Evolutionary conservation across 2,329 filamentous ascomycete species (phyloP).

Genomic region (Aspergillus pseudotamarii): DNA sequence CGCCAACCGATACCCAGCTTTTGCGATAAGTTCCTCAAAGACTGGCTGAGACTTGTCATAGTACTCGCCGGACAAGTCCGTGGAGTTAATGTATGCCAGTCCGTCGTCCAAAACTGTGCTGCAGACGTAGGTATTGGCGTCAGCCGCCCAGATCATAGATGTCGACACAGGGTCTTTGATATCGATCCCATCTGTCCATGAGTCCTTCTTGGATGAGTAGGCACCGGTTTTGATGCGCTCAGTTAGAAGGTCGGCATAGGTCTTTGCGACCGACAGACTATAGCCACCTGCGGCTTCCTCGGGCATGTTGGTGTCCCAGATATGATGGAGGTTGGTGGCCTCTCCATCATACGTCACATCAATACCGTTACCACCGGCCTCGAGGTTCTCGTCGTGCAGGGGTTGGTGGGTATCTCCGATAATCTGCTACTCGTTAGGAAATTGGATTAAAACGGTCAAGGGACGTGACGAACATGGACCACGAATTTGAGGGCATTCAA

Average conservation of each 20-base stretch:
- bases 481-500: background rate
- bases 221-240: background rate
- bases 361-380: conserved; percentile 69
- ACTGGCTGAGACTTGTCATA: conserved; percentile 65
- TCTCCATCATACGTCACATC: conserved; percentile 62
- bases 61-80: conserved; percentile 56
- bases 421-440: conserved; percentile 19
- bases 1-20: conserved; percentile 69
- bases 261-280: conserved; percentile 39
- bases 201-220: background rate
- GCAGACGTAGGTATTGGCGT: conserved; percentile 69
- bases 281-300: conserved; percentile 63
- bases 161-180: conserved; percentile 54
- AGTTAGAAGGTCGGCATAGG: conserved; percentile 20
- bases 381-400: conserved; percentile 63
- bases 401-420: conserved; percentile 77
- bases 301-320: conserved; percentile 73
- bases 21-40: conserved; percentile 68
- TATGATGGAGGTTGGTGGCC: conserved; percentile 67
- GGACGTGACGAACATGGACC: background rate
- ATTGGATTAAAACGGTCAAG: background rate
- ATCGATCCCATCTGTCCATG: conserved; percentile 20
- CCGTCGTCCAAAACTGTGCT: conserved; percentile 67
- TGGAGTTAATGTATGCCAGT: conserved; percentile 50
- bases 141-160: conserved; percentile 65